Conservation (phyloP, 164 flowering plant genomes). For the Nymphaea colorata region DNA sequence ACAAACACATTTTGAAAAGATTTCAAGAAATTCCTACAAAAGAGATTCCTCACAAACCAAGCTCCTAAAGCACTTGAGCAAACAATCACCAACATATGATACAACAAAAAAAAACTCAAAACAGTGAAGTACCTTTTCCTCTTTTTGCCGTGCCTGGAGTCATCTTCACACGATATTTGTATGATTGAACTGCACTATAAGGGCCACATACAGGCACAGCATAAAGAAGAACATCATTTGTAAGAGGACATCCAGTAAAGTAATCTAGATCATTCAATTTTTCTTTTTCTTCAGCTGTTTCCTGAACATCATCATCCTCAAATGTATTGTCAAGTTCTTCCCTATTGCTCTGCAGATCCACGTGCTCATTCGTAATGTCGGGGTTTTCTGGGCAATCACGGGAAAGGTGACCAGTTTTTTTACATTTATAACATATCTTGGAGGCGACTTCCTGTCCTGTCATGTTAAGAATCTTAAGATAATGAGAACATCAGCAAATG, state of each 20-base stretch:
- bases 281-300: constrained; percentile 79
- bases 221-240: constrained; percentile 73
- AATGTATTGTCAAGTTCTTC: constrained; percentile 37
- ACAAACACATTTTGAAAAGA: no score
- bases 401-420: constrained; percentile 74
- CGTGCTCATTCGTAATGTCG: constrained; percentile 16
- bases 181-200: constrained; percentile 69
- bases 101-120: no score
- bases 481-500: no score
- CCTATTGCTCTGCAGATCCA: background rate
- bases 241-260: constrained; percentile 82
- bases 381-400: constrained; percentile 72
- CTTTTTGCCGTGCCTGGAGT: constrained; percentile 80
- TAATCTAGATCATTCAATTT: constrained; percentile 81
- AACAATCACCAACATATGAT: no score
- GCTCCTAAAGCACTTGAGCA: no score
- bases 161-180: constrained; percentile 85
- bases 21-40: no score
- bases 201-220: constrained; percentile 98
- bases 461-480: background rate
- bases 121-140: constrained; percentile 64
- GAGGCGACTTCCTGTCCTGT: constrained; percentile 45
- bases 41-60: no score
- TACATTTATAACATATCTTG: constrained; percentile 86
- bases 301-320: constrained; percentile 94